phyloP scores from a whole-genome alignment of 805 yeast species.

The Yamadazyma insecticola region DNA sequence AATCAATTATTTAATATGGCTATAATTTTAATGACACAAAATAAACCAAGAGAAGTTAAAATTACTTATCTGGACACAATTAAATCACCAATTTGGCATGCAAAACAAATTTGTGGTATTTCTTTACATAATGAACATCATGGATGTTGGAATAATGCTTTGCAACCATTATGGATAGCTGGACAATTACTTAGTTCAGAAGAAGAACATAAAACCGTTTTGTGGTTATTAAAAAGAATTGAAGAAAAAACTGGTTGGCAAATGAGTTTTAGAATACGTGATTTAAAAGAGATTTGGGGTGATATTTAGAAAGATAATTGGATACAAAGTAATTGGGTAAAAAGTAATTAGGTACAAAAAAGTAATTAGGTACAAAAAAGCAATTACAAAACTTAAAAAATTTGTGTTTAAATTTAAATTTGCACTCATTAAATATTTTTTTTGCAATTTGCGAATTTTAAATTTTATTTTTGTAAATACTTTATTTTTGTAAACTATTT shows the following conservation, averaged over 20 bases:
- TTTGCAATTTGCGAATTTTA: too few species aligned
- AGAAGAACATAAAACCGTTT: conserved; percentile 17
- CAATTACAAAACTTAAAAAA: too few species aligned
- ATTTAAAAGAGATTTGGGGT: conserved; percentile 20
- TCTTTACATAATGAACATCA: conserved; percentile 23
- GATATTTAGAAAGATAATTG: too few species aligned
- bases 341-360: too few species aligned
- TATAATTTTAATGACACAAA: conserved; percentile 32
- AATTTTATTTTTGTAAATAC: too few species aligned
- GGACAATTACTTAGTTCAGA: conserved; percentile 20
- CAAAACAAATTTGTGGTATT: conserved; percentile 34
- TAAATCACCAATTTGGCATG: conserved; percentile 34
- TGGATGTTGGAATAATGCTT: conserved; percentile 22
- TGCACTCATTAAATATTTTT: too few species aligned
- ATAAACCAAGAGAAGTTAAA: conserved; percentile 34
- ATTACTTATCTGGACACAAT: conserved; percentile 12
- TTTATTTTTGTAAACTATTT: too few species aligned
- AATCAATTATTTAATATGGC: conserved; percentile 38
- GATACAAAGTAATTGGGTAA: too few species aligned
- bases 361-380: too few species aligned
- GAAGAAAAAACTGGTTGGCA: conserved; percentile 28
- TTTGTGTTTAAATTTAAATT: too few species aligned
- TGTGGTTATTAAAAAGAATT: conserved; percentile 16
- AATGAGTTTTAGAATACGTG: conserved; percentile 23
- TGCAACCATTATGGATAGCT: conserved; percentile 23